A percentile compares a stretch with the other conserved stretches of the same genome.
Conservation (phyloP, 2,329 filamentous ascomycete genomes). For the Trichoderma sp. region DNA sequence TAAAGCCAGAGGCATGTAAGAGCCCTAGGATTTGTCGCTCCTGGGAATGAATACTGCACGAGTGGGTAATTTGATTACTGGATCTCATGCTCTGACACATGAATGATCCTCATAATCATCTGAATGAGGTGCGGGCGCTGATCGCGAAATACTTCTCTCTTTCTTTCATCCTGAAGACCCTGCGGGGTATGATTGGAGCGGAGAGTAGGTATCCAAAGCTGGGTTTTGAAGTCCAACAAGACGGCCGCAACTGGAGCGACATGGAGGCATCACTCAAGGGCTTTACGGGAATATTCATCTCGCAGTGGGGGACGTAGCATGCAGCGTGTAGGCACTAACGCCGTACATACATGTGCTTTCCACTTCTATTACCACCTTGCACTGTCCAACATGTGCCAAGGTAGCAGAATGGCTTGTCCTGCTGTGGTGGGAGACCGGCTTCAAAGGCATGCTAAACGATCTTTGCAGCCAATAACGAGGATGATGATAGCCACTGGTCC, state of each 20-base stretch:
- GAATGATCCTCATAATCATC: not conserved
- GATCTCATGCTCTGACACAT: slow-evolving; percentile 30
- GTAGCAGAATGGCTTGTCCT: not conserved
- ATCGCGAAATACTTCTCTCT: not conserved
- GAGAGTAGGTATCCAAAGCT: not conserved
- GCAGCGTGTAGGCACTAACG: not conserved
- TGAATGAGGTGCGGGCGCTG: slow-evolving; percentile 2
- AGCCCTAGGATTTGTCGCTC: not conserved
- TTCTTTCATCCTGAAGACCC: not conserved
- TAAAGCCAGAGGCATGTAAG: not conserved
- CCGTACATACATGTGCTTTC: not conserved
- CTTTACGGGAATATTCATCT: slow-evolving; percentile 4
- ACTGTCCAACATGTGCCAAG: slow-evolving; percentile 14
- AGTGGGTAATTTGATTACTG: slow-evolving; percentile 45
- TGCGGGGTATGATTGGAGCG: not conserved
- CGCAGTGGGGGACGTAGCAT: slow-evolving; percentile 13
- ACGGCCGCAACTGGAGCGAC: slow-evolving; percentile 1
- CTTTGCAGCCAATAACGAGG: slow-evolving; percentile 11
- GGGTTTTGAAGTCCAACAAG: slow-evolving; percentile 1
- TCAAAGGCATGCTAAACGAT: slow-evolving; percentile 19
- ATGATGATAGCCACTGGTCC: not conserved
- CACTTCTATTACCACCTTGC: slow-evolving; percentile 6
- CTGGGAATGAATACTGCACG: slow-evolving; percentile 38
- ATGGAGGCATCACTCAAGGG: not conserved
- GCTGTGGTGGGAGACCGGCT: not conserved